Base-by-base conservation (phyloP, 2,329 filamentous ascomycete species). In the Arthrobotrys sinensis region DNA sequence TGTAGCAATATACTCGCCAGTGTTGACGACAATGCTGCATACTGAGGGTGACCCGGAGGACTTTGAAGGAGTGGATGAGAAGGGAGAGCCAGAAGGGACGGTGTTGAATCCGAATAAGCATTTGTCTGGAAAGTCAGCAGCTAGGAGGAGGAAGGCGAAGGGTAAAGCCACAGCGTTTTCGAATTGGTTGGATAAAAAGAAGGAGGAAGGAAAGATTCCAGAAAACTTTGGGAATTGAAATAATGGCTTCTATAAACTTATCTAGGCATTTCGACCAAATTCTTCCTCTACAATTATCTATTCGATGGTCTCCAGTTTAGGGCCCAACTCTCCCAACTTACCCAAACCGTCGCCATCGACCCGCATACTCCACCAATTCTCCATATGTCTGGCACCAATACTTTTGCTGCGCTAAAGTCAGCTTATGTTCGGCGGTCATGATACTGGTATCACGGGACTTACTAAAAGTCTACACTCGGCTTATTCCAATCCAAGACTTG, bases 401-500 rank as follows among this genome's bases (percentile, higher is more conserved):
- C 86, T 88, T 84, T 91, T 87, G 83, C 79, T 79, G 40, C 21
- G 5, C 10, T 8, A 1, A 19, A 24, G 63, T 80, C 34, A 76
- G 66, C 62, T 53, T 62, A 19, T 14, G 1, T 40, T 21, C 21
- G 5, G 16, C 6, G 14, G 11, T 36, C 6, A 14, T 3, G 32
- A 24, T 12, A n/a, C 6, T 24, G 2, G 46, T 24, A 28, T 10
- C 16, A 19, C 12, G 16, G 10, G 32, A 68, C 79, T 79, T 62
- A 80, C 79, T 98, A 98, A 83, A 98, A 97, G 81, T 90, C 87
- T 85, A 98, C 92, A 83, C 92, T 94, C 6, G 93, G 92, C 86
- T 93, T 89, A 83, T 98, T 98, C 94, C 94, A 97, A 85, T 93
- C 95, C 82, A 97, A 85, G 80, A 97, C 96, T 80, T 88, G 90